Base-by-base conservation (phyloP, 116 monocot species). In the Trichopus zeylanicus region DNA sequence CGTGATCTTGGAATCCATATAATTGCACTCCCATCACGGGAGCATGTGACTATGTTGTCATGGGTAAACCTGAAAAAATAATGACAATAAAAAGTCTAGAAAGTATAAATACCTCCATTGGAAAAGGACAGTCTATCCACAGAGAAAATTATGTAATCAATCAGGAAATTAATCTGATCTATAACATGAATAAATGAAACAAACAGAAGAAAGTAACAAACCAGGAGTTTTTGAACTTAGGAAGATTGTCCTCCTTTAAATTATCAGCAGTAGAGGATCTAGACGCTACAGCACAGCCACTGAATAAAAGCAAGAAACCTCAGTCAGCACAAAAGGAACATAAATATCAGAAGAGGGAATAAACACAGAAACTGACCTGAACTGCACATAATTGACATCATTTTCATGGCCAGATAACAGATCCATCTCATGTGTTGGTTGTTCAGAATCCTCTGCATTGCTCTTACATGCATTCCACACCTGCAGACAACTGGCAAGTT, bases 301-400 rank as follows among this genome's bases (percentile, higher is more conserved):
- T 99, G 67, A 66, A 74, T 38, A 15, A 61, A 65, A 61, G 51
- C 4, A 70, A 53, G 24, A 6, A 48, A 42, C 16, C 15, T n/a
- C n/a, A 7, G 38, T 20, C 15, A 31, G 21, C 9, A 68, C 27
- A 29, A 11, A 27, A 66, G 37, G 6, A 6, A 53, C 18, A 24
- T n/a, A 19, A 65, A 55, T n/a, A n/a, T 31, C 29, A 28, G 30
- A 35, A 69, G 29, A 35, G 19, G 5, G 19, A n/a, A n/a, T 25
- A 28, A 35, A n/a, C n/a, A 12, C 24, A 59, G 34, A 35, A 48
- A 5, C 63, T 28, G 52, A 97, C 95, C 95, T 97, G 65, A 99
- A 99, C 58, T 99, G 99, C 48, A 92, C 99, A 74, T 92, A 99
- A 59, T 99, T 99, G 19, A 99, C 92, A 86, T 99, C 99, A 85